Base-by-base conservation (phyloP, 2,329 filamentous ascomycete genomes). In the Ustulina deusta region DNA sequence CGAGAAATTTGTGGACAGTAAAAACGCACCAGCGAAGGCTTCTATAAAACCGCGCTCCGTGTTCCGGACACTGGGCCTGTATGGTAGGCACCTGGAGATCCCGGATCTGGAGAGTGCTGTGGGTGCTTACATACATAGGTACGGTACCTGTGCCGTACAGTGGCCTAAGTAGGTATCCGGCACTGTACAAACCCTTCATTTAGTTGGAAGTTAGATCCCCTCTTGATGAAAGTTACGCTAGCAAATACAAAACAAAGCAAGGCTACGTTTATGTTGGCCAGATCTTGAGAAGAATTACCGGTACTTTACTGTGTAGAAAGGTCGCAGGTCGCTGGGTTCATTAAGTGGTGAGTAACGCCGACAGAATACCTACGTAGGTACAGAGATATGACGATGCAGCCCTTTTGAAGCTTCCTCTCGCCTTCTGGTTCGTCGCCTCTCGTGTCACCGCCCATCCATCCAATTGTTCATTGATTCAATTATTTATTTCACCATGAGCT, bases 401-500 rank as follows among this genome's bases (percentile, higher is more conserved):
- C 13, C 11, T 32, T 51, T 9, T 22, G 57, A 51, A 20, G 42
- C 34, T n/a, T n/a, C 17, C 6, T 58, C 10, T 7, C 13, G 36
- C 22, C 40, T 40, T 57, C 44, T 40, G 10, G 29, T 54, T 36
- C 32, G 22, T 15, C 13, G 3, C 38, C 22, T 27, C 38, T 29
- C 38, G 38, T 46, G 40, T 17, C 6, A 20, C 9, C 17, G 13
- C 15, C 38, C 3, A n/a, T 48, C 6, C 44, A 22, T 29, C 7
- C 3, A 15, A 11, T 13, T 29, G 11, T 48, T 7, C 3, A 17
- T 49, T 49, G 4, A 49, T 22, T 22, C n/a, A 25, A 7, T 48
- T 22, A 5, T 20, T 40, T 15, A 52, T 49, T 17, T 61, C 59
- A 63, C 20, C 27, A 74, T 72, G 71, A 49, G 34, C 22, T 64